Base-by-base conservation (phyloP, 108 stramenopile genomes). In the Discostella stelligeroides region DNA sequence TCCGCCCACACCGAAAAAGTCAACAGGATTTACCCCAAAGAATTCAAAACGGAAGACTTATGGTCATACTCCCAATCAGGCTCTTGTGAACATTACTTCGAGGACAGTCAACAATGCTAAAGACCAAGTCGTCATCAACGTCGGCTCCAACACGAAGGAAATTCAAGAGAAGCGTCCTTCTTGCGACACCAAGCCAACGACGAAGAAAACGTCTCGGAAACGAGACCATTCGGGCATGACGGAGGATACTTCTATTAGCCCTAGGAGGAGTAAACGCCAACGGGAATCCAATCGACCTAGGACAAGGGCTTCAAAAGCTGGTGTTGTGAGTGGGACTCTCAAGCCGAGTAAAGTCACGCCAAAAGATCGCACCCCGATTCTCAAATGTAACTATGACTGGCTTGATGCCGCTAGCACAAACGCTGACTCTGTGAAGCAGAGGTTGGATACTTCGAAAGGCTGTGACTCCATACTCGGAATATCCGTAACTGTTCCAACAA, bases 401-500 rank as follows among this genome's bases (percentile, higher is more conserved):
- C 39, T 42, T 47, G 46, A 47, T 62, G 61, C 61, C 29, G 10
- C 6, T 15, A 25, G 62, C 15, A 17, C 53, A 54, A 25, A 27
- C 24, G 53, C 25, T 7, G 27, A 54, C 0, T 4, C 34, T 11
- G 59, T 34, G 37, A 60, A 42, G 37, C 24, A 30, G 27, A 21
- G 4, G 27, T 7, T 40, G 24, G 24, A 24, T 10, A n/a, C 28
- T 17, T 58, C 34, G 37, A 38, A 63, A 21, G 42, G 45, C 4
- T 43, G n/a, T 18, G 43, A 45, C 62, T 25, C 42, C n/a, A 30
- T 63, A 43, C 62, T 63, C 12, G 62, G 62, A 29, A 63, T 43
- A 20, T 63, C 62, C 11, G 62, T 63, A 43, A 63, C 62, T 14
- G 62, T 63, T 11, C 62, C 62, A 34, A 48, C 21, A 34, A 34